Conservation (phyloP, 305 asterid species). For the Fraxinus angustifolia region DNA sequence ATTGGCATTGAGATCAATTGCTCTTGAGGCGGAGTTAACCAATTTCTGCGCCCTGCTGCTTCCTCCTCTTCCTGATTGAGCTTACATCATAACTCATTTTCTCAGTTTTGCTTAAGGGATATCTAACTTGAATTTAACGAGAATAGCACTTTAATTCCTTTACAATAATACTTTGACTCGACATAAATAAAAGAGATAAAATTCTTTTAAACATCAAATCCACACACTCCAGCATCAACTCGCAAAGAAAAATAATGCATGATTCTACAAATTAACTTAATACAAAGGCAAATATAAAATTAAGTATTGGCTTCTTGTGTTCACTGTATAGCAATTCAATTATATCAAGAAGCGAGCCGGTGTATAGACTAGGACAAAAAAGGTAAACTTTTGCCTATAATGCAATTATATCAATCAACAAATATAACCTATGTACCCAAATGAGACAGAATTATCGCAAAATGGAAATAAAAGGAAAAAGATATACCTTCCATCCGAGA, state of each 20-base stretch:
- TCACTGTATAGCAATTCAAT: neutral
- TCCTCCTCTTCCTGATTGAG: constrained; percentile 41
- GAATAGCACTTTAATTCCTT: neutral
- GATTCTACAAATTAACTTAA: neutral
- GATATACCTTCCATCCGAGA: constrained; percentile 58
- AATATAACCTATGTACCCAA: neutral
- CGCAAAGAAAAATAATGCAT: neutral
- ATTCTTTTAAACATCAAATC: neutral
- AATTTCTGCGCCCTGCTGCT: constrained; percentile 14
- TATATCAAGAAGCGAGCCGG: neutral
- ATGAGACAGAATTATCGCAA: constrained; percentile 12
- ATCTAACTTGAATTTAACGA: constrained; percentile 5
- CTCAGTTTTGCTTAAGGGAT: neutral
- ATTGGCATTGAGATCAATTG: constrained; percentile 53
- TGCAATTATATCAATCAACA: neutral
- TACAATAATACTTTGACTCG: neutral
- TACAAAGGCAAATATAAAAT: neutral
- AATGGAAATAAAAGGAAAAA: constrained; percentile 13
- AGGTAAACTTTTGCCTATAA: neutral
- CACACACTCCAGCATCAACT: constrained; percentile 1
- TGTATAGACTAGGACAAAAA: neutral
- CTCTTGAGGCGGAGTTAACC: constrained; percentile 24
- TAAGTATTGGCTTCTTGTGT: neutral
- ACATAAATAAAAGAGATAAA: neutral
- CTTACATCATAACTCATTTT: constrained; percentile 26